phyloP scores from a whole-genome alignment of 345 rosid species.

The Rubroshorea leprosula region DNA sequence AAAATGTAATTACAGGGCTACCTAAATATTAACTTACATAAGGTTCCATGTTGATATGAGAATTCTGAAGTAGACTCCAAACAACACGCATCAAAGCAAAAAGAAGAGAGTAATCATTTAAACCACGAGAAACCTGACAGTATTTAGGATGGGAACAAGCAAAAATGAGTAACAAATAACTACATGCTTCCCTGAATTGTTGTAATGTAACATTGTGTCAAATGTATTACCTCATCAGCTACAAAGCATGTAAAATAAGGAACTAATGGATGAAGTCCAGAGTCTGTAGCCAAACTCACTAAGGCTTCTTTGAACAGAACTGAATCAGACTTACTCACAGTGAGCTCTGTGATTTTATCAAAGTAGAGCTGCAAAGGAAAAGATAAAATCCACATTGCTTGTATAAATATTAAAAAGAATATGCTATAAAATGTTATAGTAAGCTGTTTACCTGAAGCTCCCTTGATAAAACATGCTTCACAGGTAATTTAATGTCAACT shows the following conservation, averaged over 20 bases:
- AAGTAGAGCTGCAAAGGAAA: slow-evolving; percentile 69
- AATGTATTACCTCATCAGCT: slow-evolving; percentile 77
- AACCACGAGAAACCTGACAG: slow-evolving; percentile 83
- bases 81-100: slow-evolving; percentile 92
- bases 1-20: not conserved
- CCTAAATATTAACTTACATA: slow-evolving; percentile 57
- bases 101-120: slow-evolving; percentile 70
- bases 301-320: slow-evolving; percentile 81
- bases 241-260: slow-evolving; percentile 92
- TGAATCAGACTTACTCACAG: slow-evolving; percentile 68
- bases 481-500: slow-evolving; percentile 79
- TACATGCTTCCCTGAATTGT: not conserved
- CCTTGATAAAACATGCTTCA: slow-evolving; percentile 77
- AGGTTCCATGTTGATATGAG: slow-evolving; percentile 85
- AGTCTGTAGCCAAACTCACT: slow-evolving; percentile 88
- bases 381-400: not conserved
- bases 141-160: slow-evolving; percentile 16
- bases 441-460: slow-evolving; percentile 73
- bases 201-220: slow-evolving; percentile 2
- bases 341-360: slow-evolving; percentile 88
- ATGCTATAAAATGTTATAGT: not conserved
- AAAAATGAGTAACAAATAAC: slow-evolving; percentile 15
- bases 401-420: slow-evolving; percentile 6
- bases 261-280: slow-evolving; percentile 95
- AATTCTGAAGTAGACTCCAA: slow-evolving; percentile 76